Evolutionary conservation across 192 early-diverging fungal species (phyloP), one percentile per base, ranked within the genome.

Genomic region (Umbelopsis sp.): DNA sequence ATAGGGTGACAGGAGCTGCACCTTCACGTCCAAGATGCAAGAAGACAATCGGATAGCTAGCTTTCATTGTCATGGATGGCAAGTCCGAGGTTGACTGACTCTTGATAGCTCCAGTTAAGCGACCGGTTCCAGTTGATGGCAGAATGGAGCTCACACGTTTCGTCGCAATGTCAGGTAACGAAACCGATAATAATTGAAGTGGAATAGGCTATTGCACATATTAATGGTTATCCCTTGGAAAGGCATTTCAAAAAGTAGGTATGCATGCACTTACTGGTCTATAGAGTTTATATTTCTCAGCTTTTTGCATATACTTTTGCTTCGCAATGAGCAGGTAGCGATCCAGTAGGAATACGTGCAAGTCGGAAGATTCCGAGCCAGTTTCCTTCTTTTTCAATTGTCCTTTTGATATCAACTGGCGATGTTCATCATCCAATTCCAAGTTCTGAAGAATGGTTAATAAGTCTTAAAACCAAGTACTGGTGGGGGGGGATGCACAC

Each of bases 331-430:
- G 77, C n/a, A 95, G 74, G 75, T 90, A 87, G 82, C 97, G 93
- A 78, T 99, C 97, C 49, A 99, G 91, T 50, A 98, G 73, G 74
- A 94, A 92, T 34, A 97, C 88, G 49, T 87, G 84, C 25, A 97
- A 75, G 50, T 93, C 92, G 1, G 89, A 75, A 17, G 87, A 90
- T 49, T 90, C 90, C 2, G 52, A 32, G n/a, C 66, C 56, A 31
- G 81, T 79, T 32, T 82, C 82, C 49, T 88, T 86, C 73, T 92
- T 87, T 69, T 89, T 89, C 70, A 98, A 78, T 31, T 85, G 82
- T 45, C 96, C 94, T 69, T 95, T 92, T 71, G 91, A 88, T 50
- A 97, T 86, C 25, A 95, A 66, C 50, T 86, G 77, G 38, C 95
- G 85, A 49, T 86, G 85, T 50, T 89, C 88, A 59, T 92, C 87